Evolutionary conservation across 352 stramenopile genomes (phyloP).

Genomic region (Globisporangium solare): DNA sequence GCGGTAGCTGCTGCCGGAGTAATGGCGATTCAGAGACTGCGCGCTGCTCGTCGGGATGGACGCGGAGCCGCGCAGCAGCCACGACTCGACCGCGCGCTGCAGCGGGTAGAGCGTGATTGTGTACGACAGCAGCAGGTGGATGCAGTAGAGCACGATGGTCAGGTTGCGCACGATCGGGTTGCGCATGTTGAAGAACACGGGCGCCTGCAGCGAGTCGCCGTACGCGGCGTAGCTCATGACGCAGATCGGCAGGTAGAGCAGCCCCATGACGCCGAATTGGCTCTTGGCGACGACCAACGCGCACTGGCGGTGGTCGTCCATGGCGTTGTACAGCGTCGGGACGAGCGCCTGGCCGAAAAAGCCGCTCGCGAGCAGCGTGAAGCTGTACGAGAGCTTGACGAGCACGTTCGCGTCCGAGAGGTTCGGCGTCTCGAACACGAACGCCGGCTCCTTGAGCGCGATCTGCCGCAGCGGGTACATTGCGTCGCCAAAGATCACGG

Average conservation of each 20-base stretch:
- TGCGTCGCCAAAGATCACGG: constrained; percentile 75
- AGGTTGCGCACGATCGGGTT: constrained; percentile 68
- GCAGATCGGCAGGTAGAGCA: constrained; percentile 74
- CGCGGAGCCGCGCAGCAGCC: constrained; percentile 22
- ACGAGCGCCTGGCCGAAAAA: constrained; percentile 72
- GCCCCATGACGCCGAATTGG: constrained; percentile 39
- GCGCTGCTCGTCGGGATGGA: constrained; percentile 9
- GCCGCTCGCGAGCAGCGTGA: constrained; percentile 54
- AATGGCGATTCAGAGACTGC: constrained; percentile 5
- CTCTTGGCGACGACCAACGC: constrained; percentile 41
- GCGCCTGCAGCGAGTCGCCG: constrained; percentile 62
- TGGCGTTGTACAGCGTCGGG: constrained; percentile 73
- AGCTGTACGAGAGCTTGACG: constrained; percentile 70
- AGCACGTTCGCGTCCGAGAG: constrained; percentile 43
- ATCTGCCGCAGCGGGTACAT: constrained; percentile 83
- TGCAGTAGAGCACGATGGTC: constrained; percentile 68
- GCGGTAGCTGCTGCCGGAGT: constrained; percentile 1
- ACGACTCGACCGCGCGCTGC: constrained; percentile 56
- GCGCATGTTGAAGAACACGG: constrained; percentile 83
- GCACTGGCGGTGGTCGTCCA: constrained; percentile 55
- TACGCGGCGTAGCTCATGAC: constrained; percentile 75
- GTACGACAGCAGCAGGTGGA: constrained; percentile 73
- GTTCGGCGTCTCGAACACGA: constrained; percentile 64
- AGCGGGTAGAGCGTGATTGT: constrained; percentile 63
- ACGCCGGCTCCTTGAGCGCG: constrained; percentile 47